Base-by-base conservation (phyloP, 768 basidiomycete genomes). In the Rhodotorula paludigena region DNA sequence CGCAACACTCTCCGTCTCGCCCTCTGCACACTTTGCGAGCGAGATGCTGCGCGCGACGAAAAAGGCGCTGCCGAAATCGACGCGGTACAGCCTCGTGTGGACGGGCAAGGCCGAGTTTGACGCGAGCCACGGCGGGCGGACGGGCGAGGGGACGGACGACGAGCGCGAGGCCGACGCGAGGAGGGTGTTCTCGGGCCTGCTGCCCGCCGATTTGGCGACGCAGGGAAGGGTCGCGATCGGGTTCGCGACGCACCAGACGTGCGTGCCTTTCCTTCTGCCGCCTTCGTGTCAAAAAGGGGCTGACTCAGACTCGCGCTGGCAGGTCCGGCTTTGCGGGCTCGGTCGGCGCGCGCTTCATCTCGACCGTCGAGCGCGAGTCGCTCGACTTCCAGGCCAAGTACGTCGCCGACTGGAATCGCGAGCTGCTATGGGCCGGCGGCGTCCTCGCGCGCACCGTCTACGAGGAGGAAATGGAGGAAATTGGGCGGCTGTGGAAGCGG, bases 321-420 rank as follows among this genome's bases (percentile, higher is more conserved):
- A 42, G 41, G 41, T 94, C 92, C 2, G 93, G 94, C 39, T 81
- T 84, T 20, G 84, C 83, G 5, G 85, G 85, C 0, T 84, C 87
- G 64, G 81, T 88, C 74, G 82, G 90, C 0, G 87, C 89, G 15
- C 82, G 92, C 5, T 96, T 96, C 76, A 93, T 98, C 63, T 90
- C 92, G 16, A 97, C 93, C 0, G 93, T 98, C 14, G 94, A 98
- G 77, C 84, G 94, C 68, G 94, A 98, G 79, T 89, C 88, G 90
- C 51, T 75, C 33, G 73, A 75, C 48, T 63, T 74, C n/a, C 66
- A 72, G 54, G 51, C 65, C 30, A 55, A 59, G 20, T 64, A 67
- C 44, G 72, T 76, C 38, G 65, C 63, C 12, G 70, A 78, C 11
- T 94, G 91, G 92, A 98, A 98, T 74, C 85, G 84, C 73, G 93